Evolutionary conservation across 768 basidiomycete genomes (phyloP).

Genomic region (Mycena kentingensis): DNA sequence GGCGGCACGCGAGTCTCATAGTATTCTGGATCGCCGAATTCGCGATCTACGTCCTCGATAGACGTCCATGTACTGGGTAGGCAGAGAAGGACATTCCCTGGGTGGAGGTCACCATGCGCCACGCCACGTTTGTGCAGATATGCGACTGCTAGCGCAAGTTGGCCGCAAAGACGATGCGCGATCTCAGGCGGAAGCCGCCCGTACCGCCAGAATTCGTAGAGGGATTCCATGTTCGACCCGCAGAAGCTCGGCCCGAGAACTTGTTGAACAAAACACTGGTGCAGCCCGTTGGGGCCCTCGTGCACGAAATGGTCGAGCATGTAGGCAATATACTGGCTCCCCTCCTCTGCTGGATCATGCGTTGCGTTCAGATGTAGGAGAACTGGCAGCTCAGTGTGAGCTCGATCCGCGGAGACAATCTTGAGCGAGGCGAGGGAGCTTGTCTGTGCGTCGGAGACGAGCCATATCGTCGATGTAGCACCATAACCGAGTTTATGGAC

Average conservation of each 20-base stretch:
- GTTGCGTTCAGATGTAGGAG: background rate
- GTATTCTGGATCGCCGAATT: too few relatives aligned
- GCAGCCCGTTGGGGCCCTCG: background rate
- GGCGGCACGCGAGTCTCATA: too few relatives aligned
- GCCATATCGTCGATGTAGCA: conserved; percentile 70
- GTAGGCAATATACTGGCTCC: background rate
- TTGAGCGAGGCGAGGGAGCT: background rate
- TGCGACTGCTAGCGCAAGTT: background rate
- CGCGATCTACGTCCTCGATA: too few relatives aligned
- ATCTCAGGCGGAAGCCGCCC: background rate
- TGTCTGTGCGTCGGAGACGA: conserved; percentile 45
- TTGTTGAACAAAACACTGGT: background rate
- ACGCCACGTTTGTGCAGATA: background rate
- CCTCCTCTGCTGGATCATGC: background rate
- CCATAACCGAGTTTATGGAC: conserved; percentile 75
- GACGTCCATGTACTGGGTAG: too few relatives aligned
- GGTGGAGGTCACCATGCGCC: background rate
- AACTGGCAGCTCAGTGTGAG: background rate
- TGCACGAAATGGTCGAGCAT: background rate
- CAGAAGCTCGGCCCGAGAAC: background rate
- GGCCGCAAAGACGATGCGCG: background rate
- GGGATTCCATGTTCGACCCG: too few relatives aligned
- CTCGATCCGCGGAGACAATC: background rate
- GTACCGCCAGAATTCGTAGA: background rate
- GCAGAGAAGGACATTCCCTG: background rate